phyloP scores from a whole-genome alignment of 768 basidiomycete genomes.

The Hortiboletus flavorubellus region DNA sequence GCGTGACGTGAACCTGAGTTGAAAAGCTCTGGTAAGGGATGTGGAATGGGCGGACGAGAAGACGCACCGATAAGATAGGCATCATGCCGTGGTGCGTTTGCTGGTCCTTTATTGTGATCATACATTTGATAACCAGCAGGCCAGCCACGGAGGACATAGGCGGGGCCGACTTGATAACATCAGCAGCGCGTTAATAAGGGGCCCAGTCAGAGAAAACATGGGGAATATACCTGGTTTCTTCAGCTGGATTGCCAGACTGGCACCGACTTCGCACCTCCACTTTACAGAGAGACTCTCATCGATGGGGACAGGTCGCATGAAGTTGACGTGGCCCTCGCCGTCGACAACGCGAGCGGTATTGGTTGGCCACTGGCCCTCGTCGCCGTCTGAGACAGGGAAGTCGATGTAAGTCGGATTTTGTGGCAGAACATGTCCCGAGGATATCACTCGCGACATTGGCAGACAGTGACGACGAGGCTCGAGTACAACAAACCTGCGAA shows the following conservation, averaged over 20 bases:
- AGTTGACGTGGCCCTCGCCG: slow-evolving; percentile 66
- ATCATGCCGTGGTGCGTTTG: slow-evolving; percentile 58
- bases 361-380: slow-evolving; percentile 49
- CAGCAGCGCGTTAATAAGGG: background rate
- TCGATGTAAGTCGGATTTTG: slow-evolving; percentile 52
- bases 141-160: slow-evolving; percentile 61
- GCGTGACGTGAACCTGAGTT: slow-evolving; percentile 39
- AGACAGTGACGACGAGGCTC: background rate
- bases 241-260: slow-evolving; percentile 41
- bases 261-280: slow-evolving; percentile 52
- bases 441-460: slow-evolving; percentile 25
- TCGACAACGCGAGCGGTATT: slow-evolving; percentile 55
- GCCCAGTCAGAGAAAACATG: background rate
- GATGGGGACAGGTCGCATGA: slow-evolving; percentile 51
- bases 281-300: slow-evolving; percentile 51
- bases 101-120: slow-evolving; percentile 70
- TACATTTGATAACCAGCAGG: slow-evolving; percentile 68
- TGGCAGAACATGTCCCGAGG: slow-evolving; percentile 38
- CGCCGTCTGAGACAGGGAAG: slow-evolving; percentile 63
- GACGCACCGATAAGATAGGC: slow-evolving; percentile 70
- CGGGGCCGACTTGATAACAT: slow-evolving; percentile 33
- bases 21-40: background rate
- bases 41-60: background rate
- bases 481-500: background rate
- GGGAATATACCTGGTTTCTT: slow-evolving; percentile 47